phyloP scores from a whole-genome alignment of 768 basidiomycete species.

The Auricularia auricula-judae region DNA sequence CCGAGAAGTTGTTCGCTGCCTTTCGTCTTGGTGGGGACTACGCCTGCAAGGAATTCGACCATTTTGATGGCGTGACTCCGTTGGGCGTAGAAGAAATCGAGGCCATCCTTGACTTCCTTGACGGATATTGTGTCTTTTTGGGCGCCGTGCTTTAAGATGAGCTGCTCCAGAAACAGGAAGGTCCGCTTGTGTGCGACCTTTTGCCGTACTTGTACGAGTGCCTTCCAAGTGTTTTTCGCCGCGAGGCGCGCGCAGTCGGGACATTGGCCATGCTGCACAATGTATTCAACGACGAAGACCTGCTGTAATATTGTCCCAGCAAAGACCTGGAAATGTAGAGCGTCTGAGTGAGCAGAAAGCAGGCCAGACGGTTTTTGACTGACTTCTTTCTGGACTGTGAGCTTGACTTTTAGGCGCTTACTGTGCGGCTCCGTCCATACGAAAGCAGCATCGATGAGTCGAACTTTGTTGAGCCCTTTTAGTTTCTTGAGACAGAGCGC shows the following conservation, averaged over 20 bases:
- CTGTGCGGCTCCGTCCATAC: constrained; percentile 99
- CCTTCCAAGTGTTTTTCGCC: constrained; percentile 98
- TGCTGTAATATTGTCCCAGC: constrained; percentile 94
- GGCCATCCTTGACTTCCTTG: constrained; percentile 85
- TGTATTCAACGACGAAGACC: constrained; percentile 92
- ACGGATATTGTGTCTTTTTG: constrained; percentile 94
- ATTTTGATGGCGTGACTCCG: constrained; percentile 91
- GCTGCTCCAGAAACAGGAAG: constrained; percentile 92
- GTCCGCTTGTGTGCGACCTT: constrained; percentile 98
- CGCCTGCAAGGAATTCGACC: constrained; percentile 83
- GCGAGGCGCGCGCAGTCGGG: constrained; percentile 88
- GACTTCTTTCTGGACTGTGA: constrained; percentile 98
- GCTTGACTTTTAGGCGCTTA: constrained; percentile 79
- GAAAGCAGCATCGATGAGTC: constrained; percentile 95
- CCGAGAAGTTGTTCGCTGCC: constrained; percentile 91
- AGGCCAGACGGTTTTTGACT: constrained; percentile 11
- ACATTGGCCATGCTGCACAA: constrained; percentile 92
- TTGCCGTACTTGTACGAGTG: constrained; percentile 95
- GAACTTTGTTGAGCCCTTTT: constrained; percentile 87
- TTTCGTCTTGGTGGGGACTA: constrained; percentile 88
- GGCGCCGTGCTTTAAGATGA: constrained; percentile 91
- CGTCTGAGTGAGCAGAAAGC: constrained; percentile 1
- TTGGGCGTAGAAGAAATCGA: constrained; percentile 94
- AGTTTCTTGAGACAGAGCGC: constrained; percentile 92
- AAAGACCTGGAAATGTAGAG: constrained; percentile 46